phyloP scores from a whole-genome alignment of 208 protist species.

The Trypanosoma scelopori region DNA sequence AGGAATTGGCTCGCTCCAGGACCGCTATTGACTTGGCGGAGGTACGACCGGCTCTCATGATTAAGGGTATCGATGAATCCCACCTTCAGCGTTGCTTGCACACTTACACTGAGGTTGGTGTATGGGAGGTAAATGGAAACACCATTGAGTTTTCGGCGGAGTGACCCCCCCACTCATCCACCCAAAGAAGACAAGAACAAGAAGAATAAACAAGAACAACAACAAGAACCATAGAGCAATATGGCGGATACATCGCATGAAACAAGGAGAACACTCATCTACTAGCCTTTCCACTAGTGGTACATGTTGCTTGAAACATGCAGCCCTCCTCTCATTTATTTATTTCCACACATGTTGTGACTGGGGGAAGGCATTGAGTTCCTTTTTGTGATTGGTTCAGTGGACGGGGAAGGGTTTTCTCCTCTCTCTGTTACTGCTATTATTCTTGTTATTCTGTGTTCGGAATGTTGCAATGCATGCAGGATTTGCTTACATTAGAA shows the following conservation, averaged over 20 bases:
- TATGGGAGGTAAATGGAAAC: constrained; percentile 68
- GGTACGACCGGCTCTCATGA: constrained; percentile 73
- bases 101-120: constrained; percentile 80
- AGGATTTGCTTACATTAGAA: too few species aligned
- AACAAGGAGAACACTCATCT: neutral
- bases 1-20: constrained; percentile 68
- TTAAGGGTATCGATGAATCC: constrained; percentile 75
- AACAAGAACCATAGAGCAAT: neutral
- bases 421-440: too few species aligned
- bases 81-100: constrained; percentile 78
- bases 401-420: too few species aligned
- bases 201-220: too few species aligned
- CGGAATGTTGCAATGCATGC: too few species aligned
- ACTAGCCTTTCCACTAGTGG: neutral
- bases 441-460: too few species aligned
- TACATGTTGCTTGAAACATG: too few species aligned
- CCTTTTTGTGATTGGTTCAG: constrained; percentile 5
- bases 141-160: constrained; percentile 76
- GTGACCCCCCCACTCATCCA: constrained; percentile 18
- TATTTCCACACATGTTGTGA: too few species aligned
- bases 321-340: too few species aligned
- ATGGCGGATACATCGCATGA: neutral
- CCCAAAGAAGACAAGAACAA: constrained; percentile 31
- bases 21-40: constrained; percentile 59
- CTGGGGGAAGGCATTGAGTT: neutral